Percentiles rank a stretch among this genome's conserved stretches.
Conservation (phyloP, 257 asterid species). For the Anisodus acutangulus region DNA sequence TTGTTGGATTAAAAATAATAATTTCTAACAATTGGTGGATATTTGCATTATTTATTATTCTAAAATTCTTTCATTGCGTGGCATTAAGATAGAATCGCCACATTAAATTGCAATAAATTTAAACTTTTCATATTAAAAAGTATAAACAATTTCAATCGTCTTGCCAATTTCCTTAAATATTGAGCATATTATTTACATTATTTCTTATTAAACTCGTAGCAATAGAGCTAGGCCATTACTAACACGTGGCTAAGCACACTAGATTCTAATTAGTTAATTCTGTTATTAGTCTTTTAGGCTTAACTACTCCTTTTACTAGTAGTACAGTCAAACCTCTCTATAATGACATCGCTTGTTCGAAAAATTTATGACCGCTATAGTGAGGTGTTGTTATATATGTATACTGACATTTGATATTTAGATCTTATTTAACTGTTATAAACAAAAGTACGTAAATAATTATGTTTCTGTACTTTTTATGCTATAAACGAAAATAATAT, state of each 20-base stretch:
- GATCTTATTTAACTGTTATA: too few species aligned
- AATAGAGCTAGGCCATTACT: neutral
- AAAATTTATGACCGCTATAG: too few species aligned
- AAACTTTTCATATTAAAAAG: neutral
- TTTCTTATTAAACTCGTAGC: neutral
- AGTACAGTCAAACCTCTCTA: too few species aligned
- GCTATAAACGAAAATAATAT: too few species aligned
- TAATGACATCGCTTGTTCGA: too few species aligned
- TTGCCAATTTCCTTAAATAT: neutral
- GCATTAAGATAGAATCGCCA: neutral
- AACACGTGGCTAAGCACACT: conserved; percentile 30
- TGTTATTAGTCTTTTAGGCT: conserved; percentile 31
- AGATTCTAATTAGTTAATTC: conserved; percentile 35
- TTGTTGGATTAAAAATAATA: neutral
- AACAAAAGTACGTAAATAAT: too few species aligned
- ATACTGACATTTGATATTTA: too few species aligned
- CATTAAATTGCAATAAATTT: neutral
- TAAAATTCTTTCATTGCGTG: neutral
- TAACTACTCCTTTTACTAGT: conserved; percentile 29
- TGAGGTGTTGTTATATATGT: too few species aligned
- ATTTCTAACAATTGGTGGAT: neutral
- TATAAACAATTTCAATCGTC: neutral
- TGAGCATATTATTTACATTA: neutral
- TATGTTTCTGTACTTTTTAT: too few species aligned
- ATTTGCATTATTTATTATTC: neutral